Percentiles rank a stretch among this genome's conserved stretches.
Conservation (phyloP, 106 monocot genomes). For the Triglochin maritima region DNA sequence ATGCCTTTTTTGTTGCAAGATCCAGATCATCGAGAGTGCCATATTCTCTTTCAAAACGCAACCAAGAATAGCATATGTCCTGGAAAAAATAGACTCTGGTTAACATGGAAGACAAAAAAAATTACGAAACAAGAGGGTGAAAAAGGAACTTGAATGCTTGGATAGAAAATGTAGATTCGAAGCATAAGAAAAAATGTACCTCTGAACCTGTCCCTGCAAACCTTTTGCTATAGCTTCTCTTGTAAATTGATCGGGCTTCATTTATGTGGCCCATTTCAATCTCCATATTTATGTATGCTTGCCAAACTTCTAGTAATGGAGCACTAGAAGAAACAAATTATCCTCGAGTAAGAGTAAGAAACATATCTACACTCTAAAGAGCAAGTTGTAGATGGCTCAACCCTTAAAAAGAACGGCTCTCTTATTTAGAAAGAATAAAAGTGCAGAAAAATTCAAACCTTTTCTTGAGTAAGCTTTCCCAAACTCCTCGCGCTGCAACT, state of each 20-base stretch:
- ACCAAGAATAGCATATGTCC: slow-evolving; percentile 86
- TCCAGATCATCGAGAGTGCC: slow-evolving; percentile 83
- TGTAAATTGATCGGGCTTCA: slow-evolving; percentile 94
- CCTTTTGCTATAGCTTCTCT: slow-evolving; percentile 81
- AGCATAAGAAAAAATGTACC: slow-evolving; percentile 25
- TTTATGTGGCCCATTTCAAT: slow-evolving; percentile 54
- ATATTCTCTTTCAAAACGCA: slow-evolving; percentile 88
- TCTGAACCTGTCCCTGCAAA: slow-evolving; percentile 76
- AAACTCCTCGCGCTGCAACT: slow-evolving; percentile 76
- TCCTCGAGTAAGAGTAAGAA: not conserved
- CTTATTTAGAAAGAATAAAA: not conserved
- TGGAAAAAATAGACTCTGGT: slow-evolving; percentile 11
- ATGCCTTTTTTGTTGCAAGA: slow-evolving; percentile 76
- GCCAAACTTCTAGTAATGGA: slow-evolving; percentile 57
- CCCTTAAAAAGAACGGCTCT: too few relatives aligned
- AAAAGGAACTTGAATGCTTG: not conserved
- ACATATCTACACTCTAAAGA: too few relatives aligned
- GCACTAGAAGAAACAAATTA: slow-evolving; percentile 34
- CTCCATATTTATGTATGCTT: slow-evolving; percentile 76
- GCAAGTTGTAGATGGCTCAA: too few relatives aligned
- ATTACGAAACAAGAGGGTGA: not conserved
- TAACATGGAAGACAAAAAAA: not conserved
- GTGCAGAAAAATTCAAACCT: slow-evolving; percentile 33
- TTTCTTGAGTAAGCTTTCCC: slow-evolving; percentile 84
- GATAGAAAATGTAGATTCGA: not conserved